Percentiles rank a stretch among this genome's conserved stretches.
These are phyloP conservation scores for Phialophora tarda DNA, from an alignment of 2,329 filamentous ascomycete species.

Conservation along the genomic window DNA sequence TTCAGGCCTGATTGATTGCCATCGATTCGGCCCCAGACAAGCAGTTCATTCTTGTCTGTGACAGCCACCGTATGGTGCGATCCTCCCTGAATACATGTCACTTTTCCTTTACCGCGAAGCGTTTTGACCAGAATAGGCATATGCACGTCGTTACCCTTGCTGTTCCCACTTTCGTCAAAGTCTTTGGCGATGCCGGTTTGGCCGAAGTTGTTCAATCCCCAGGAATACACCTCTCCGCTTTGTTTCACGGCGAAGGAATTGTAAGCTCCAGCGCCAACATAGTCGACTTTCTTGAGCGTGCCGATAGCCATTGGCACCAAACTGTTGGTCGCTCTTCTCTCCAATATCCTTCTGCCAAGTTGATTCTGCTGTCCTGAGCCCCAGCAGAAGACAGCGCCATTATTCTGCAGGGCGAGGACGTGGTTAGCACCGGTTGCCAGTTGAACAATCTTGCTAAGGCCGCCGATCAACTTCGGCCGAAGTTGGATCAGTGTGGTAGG, in stretches of 20 bases:
- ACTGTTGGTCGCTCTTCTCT: conserved; percentile 59
- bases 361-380: conserved; percentile 74
- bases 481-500: conserved; percentile 50
- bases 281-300: conserved; percentile 59
- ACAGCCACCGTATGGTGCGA: conserved; percentile 73
- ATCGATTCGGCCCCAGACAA: conserved; percentile 67
- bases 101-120: conserved; percentile 62
- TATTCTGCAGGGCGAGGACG: conserved; percentile 69
- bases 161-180: conserved; percentile 62
- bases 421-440: conserved; percentile 74
- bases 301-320: conserved; percentile 60
- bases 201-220: conserved; percentile 87
- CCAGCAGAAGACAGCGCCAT: conserved; percentile 72
- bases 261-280: conserved; percentile 73
- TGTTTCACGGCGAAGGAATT: conserved; percentile 76
- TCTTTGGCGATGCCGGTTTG: conserved; percentile 68
- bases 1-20: conserved; percentile 67
- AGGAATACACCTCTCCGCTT: conserved; percentile 73
- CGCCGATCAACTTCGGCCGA: conserved; percentile 52
- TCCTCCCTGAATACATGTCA: conserved; percentile 73
- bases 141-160: conserved; percentile 74
- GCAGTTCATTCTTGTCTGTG: conserved; percentile 59
- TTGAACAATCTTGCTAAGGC: conserved; percentile 68
- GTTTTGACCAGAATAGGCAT: conserved; percentile 70
- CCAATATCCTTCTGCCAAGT: conserved; percentile 67